Conservation (phyloP, 2,329 filamentous ascomycete genomes). For the Elsinoe australis region DNA sequence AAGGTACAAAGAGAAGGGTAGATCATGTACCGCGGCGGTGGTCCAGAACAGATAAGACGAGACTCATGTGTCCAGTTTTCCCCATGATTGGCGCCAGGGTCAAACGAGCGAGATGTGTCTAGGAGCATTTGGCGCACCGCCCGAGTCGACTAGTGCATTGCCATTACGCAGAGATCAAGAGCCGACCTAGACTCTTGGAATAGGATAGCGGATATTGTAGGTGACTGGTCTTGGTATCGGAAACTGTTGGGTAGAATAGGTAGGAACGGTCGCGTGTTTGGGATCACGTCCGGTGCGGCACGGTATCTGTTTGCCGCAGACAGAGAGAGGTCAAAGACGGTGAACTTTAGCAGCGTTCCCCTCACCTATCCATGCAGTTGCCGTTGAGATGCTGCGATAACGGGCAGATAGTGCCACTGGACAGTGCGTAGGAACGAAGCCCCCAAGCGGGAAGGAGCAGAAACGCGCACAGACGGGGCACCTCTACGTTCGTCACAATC, state of each 20-base stretch:
- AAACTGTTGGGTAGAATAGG: not conserved
- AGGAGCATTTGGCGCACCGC: not conserved
- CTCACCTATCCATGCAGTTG: no score
- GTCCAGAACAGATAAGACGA: not conserved
- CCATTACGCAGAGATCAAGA: not conserved
- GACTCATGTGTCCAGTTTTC: not conserved
- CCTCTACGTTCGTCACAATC: no score
- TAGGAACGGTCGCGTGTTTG: no score
- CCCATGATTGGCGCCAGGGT: not conserved
- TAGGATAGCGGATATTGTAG: not conserved
- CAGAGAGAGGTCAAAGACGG: not conserved
- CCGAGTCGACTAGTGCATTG: not conserved
- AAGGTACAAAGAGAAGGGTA: not conserved
- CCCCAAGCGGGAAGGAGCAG: slow-evolving; percentile 2
- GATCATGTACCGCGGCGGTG: not conserved
- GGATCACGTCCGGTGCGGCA: no score
- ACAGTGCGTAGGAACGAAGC: not conserved
- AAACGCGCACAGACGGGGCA: not conserved
- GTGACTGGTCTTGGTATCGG: not conserved
- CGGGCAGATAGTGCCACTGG: no score
- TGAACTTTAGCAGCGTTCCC: not conserved
- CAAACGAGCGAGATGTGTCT: not conserved
- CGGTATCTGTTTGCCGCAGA: no score
- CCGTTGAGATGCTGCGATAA: no score
- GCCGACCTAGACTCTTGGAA: not conserved